Percentiles rank a stretch among this genome's conserved stretches.
phyloP scores from a whole-genome alignment of 768 basidiomycete species.

The Mycena rebaudengoi region DNA sequence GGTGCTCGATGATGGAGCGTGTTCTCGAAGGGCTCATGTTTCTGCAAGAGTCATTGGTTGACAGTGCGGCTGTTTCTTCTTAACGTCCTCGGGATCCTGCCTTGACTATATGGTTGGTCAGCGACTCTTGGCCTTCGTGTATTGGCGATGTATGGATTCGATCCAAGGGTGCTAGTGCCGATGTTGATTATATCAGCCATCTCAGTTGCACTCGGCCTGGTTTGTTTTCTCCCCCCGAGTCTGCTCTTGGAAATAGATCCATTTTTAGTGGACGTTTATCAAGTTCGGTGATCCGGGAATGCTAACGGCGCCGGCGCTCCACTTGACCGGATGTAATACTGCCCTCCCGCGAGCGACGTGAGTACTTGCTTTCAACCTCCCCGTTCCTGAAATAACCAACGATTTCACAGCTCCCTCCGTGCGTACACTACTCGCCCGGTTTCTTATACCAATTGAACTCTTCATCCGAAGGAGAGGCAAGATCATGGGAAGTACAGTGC shows the following conservation, averaged over 20 bases:
- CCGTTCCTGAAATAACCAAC: not conserved
- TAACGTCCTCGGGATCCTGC: not conserved
- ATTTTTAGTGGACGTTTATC: conserved; percentile 23
- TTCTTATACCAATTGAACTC: not conserved
- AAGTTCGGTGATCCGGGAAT: conserved; percentile 14
- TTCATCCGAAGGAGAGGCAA: not conserved
- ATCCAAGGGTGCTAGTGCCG: not conserved
- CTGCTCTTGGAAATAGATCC: not conserved
- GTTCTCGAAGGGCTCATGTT: conserved; percentile 11
- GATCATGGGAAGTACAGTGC: conserved; percentile 20
- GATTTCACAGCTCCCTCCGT: not conserved
- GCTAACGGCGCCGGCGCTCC: conserved; percentile 9
- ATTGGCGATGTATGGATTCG: conserved; percentile 15
- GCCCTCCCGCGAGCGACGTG: conserved; percentile 18
- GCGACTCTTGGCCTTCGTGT: conserved; percentile 17
- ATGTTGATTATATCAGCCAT: not conserved
- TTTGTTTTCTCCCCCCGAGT: not conserved
- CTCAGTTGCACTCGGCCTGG: conserved; percentile 11
- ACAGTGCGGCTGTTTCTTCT: not conserved
- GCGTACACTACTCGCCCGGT: conserved; percentile 5
- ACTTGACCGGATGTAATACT: conserved; percentile 19
- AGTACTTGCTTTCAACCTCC: not conserved
- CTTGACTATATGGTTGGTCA: not conserved
- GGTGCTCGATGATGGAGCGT: conserved; percentile 18
- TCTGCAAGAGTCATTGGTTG: conserved; percentile 9